A percentile compares a stretch with the other conserved stretches of the same genome.
Conservation (phyloP, 495 filamentous ascomycete species). For the Neurospora sp. region DNA sequence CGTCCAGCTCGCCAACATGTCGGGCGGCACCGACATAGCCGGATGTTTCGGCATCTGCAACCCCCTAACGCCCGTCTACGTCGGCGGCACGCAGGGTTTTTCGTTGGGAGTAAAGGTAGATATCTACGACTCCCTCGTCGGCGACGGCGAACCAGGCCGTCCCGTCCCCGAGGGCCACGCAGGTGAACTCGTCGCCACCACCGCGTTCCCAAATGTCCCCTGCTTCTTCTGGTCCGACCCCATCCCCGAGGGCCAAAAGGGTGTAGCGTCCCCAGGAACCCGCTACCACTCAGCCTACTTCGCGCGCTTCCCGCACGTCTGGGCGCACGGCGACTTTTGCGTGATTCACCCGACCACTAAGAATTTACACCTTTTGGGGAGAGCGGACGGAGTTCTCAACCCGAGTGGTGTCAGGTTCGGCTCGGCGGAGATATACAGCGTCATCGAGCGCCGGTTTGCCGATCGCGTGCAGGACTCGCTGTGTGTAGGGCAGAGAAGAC, state of each 20-base stretch:
- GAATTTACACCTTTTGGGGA: constrained; percentile 51
- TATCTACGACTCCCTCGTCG: constrained; percentile 55
- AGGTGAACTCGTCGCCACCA: constrained; percentile 62
- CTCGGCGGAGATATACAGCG: constrained; percentile 68
- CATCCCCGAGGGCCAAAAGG: constrained; percentile 17
- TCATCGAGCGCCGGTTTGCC: constrained; percentile 57
- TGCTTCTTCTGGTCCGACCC: constrained; percentile 59
- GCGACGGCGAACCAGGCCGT: constrained; percentile 37
- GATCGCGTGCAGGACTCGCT: constrained; percentile 53
- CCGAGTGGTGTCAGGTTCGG: constrained; percentile 82
- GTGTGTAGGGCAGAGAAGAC: constrained; percentile 65
- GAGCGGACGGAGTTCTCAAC: constrained; percentile 86
- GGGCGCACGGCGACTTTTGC: constrained; percentile 76
- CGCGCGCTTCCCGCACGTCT: constrained; percentile 59
- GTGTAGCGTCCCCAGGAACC: constrained; percentile 27
- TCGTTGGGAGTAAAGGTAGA: constrained; percentile 54
- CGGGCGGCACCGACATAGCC: constrained; percentile 68
- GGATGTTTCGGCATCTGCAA: constrained; percentile 62
- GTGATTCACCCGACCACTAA: constrained; percentile 55
- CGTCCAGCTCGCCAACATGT: constrained; percentile 60
- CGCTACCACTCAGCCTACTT: constrained; percentile 66
- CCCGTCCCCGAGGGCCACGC: constrained; percentile 50
- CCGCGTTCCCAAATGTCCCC: constrained; percentile 64
- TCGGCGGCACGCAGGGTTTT: constrained; percentile 58
- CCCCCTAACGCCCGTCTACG: constrained; percentile 58